Evolutionary conservation across 2,329 filamentous ascomycete species (phyloP).

Genomic region (Thielaviopsis euricoi): DNA sequence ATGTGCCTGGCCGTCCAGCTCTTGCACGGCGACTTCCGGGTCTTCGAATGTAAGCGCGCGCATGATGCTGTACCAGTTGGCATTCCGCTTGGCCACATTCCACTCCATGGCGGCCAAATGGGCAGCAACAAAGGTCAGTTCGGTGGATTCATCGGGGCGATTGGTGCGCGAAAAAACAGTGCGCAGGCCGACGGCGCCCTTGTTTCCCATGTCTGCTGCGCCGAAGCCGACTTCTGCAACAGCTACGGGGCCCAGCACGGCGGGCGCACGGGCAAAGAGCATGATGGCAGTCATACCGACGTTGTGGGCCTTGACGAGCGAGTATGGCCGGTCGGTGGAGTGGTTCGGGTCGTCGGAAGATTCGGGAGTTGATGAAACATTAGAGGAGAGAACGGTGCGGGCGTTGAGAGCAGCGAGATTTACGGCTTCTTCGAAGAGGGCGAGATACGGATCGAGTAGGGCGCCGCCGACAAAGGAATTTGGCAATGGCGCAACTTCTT

Average conservation of each 20-base stretch:
- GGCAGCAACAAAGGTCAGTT: constrained; percentile 72
- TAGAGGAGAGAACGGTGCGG: constrained; percentile 15
- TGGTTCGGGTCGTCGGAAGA: constrained; percentile 12
- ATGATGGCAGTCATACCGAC: constrained; percentile 82
- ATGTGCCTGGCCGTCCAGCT: background rate
- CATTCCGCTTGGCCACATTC: constrained; percentile 57
- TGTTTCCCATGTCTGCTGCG: constrained; percentile 80
- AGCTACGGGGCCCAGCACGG: constrained; percentile 47
- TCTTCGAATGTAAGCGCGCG: constrained; percentile 60
- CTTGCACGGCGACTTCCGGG: constrained; percentile 24
- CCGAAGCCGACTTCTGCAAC: constrained; percentile 77
- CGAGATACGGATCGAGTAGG: constrained; percentile 60
- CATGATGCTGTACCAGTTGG: constrained; percentile 77
- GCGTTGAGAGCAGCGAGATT: constrained; percentile 43
- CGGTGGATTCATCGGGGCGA: constrained; percentile 27
- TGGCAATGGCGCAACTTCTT: constrained; percentile 76
- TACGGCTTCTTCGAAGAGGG: constrained; percentile 53
- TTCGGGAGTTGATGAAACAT: background rate
- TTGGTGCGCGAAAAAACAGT: constrained; percentile 36
- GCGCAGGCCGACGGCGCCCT: constrained; percentile 73
- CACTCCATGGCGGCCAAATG: constrained; percentile 83
- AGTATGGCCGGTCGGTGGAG: constrained; percentile 35
- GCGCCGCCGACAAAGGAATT: constrained; percentile 75
- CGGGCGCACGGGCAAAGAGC: constrained; percentile 56
- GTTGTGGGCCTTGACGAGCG: constrained; percentile 53